Conservation (phyloP, 2,329 filamentous ascomycete genomes). For the Beauveria australis region DNA sequence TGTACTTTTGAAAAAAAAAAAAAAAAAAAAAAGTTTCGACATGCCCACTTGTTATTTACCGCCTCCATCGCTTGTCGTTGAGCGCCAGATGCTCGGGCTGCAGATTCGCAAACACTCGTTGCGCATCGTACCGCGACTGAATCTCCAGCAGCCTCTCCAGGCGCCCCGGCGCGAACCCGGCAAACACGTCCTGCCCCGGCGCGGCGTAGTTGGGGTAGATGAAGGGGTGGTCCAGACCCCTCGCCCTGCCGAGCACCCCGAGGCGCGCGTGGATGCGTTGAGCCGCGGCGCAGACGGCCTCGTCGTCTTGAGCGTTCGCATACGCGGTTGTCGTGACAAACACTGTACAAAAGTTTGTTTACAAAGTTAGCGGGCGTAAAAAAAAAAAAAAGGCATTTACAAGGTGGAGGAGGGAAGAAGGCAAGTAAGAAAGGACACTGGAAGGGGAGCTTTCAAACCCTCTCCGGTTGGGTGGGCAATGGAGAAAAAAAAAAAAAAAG, state of each 20-base stretch:
- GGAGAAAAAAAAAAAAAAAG: too few relatives aligned
- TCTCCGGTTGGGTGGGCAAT: too few relatives aligned
- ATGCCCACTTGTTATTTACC: too few relatives aligned
- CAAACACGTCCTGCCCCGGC: not conserved
- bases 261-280: not conserved
- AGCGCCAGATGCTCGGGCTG: conserved; percentile 1
- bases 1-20: too few relatives aligned
- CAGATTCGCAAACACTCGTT: not conserved
- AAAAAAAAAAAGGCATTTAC: too few relatives aligned
- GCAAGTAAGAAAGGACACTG: too few relatives aligned
- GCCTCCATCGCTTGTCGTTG: not conserved
- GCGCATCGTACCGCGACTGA: not conserved
- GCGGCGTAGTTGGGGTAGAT: conserved; percentile 4
- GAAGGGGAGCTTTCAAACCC: too few relatives aligned
- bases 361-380: not conserved
- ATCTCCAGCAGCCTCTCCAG: not conserved
- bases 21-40: too few relatives aligned
- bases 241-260: not conserved
- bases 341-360: not conserved
- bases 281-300: not conserved
- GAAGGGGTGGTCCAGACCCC: not conserved
- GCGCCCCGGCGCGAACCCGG: not conserved
- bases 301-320: not conserved
- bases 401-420: too few relatives aligned
- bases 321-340: not conserved